Percentiles rank a stretch among this genome's conserved stretches.
Evolutionary conservation across 1,284 basidiomycete genomes (phyloP).

Genomic region (Cutaneotrichosporon mucoides): DNA sequence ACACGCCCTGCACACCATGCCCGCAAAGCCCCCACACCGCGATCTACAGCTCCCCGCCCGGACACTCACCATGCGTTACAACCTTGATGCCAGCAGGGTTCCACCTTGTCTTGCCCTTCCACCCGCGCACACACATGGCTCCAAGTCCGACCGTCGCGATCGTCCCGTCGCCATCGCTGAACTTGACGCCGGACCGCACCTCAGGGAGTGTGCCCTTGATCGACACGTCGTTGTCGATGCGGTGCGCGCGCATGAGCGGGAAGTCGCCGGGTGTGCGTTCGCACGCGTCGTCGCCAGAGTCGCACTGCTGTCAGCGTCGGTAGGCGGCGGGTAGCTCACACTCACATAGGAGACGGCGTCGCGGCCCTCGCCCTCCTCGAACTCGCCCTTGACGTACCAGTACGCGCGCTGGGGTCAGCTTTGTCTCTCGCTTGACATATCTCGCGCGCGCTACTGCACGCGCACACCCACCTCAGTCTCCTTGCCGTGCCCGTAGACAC

Average conservation of each 20-base stretch:
- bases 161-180: slow-evolving; percentile 94
- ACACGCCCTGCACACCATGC: too few species aligned
- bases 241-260: slow-evolving; percentile 61
- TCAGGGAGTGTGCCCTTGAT: slow-evolving; percentile 62
- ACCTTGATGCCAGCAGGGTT: slow-evolving; percentile 88
- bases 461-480: slow-evolving; percentile 63
- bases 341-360: slow-evolving; percentile 50
- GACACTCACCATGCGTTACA: slow-evolving; percentile 66
- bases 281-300: slow-evolving; percentile 47
- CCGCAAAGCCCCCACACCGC: too few species aligned
- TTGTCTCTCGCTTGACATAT: too few species aligned
- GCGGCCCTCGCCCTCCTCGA: slow-evolving; percentile 61
- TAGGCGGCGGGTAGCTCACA: too few species aligned
- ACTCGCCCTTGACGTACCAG: slow-evolving; percentile 66
- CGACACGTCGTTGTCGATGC: slow-evolving; percentile 79
- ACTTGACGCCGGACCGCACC: slow-evolving; percentile 74
- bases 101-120: slow-evolving; percentile 78
- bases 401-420: slow-evolving; percentile 40
- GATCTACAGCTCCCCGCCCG: slow-evolving; percentile 54
- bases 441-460: too few species aligned
- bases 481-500: slow-evolving; percentile 93
- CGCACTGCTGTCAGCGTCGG: slow-evolving; percentile 44
- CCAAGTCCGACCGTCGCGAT: slow-evolving; percentile 87
- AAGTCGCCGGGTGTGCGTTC: slow-evolving; percentile 57
- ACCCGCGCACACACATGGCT: slow-evolving; percentile 92